Evolutionary conservation across 2,329 filamentous ascomycete genomes (phyloP).

Genomic region (Periglandula ipomoeae): DNA sequence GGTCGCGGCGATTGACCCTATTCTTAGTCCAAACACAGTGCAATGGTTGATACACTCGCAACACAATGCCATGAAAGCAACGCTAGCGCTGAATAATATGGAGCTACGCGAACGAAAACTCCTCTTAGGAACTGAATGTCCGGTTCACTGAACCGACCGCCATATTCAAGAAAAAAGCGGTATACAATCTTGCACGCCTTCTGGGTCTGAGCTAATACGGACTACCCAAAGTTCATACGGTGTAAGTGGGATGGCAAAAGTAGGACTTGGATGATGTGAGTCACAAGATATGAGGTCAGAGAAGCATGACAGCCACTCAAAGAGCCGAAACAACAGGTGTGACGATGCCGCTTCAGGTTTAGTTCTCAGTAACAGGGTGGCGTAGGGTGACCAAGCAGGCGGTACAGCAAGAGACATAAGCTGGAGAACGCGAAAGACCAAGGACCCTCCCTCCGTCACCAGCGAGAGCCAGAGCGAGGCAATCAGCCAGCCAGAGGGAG

Average conservation of each 20-base stretch:
- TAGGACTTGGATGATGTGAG: conserved; percentile 3
- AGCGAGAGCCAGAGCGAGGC: too few species aligned
- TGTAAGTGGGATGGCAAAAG: background rate
- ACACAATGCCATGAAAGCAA: background rate
- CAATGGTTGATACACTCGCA: background rate
- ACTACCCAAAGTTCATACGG: too few species aligned
- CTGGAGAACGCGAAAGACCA: background rate
- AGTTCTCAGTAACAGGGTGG: conserved; percentile 5
- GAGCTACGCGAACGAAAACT: too few species aligned
- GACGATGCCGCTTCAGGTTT: conserved; percentile 5
- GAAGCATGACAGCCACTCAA: conserved; percentile 3
- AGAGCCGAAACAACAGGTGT: conserved; percentile 5
- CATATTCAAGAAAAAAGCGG: too few species aligned
- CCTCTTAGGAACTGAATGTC: too few species aligned
- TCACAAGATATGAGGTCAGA: conserved; percentile 8
- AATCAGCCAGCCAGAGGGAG: background rate
- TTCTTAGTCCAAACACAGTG: background rate
- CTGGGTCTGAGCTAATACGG: too few species aligned
- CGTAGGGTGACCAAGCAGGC: background rate
- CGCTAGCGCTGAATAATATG: too few species aligned
- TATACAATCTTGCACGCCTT: too few species aligned
- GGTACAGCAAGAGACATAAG: background rate
- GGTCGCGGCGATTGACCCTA: background rate
- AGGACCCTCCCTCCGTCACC: too few species aligned
- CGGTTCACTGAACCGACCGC: too few species aligned